phyloP scores from a whole-genome alignment of 2,329 filamentous ascomycete genomes.

The Malbranchea zuffiana region DNA sequence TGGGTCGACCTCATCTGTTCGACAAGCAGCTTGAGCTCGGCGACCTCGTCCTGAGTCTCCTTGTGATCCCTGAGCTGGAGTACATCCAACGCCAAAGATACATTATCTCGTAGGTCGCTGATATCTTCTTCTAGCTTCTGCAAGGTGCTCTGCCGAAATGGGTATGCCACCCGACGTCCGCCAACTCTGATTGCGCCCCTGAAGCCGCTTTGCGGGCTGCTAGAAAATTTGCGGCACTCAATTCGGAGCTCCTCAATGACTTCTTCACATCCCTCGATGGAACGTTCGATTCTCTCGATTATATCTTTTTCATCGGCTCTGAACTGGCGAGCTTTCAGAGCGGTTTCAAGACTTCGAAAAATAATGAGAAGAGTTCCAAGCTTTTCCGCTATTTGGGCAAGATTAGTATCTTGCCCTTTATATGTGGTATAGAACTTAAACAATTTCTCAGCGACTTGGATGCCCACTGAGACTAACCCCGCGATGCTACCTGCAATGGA shows the following conservation, averaged over 20 bases:
- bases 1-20: slow-evolving; percentile 2
- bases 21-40: slow-evolving; percentile 1
- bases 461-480: slow-evolving; percentile 27
- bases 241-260: slow-evolving; percentile 22
- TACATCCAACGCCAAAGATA: slow-evolving; percentile 25
- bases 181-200: slow-evolving; percentile 12
- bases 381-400: neutral
- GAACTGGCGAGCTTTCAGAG: neutral
- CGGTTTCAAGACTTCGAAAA: slow-evolving; percentile 1
- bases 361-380: slow-evolving; percentile 1
- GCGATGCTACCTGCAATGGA: slow-evolving; percentile 20
- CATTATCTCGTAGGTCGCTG: slow-evolving; percentile 22
- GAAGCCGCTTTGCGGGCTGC: slow-evolving; percentile 4
- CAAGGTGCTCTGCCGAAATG: slow-evolving; percentile 29
- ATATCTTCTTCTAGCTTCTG: slow-evolving; percentile 31
- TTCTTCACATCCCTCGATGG: slow-evolving; percentile 21
- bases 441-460: slow-evolving; percentile 23
- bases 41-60: slow-evolving; percentile 6
- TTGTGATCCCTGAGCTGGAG: slow-evolving; percentile 20
- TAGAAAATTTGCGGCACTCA: slow-evolving; percentile 21
- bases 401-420: neutral
- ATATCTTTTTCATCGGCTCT: slow-evolving; percentile 4
- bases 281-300: slow-evolving; percentile 18
- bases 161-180: slow-evolving; percentile 17
- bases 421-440: slow-evolving; percentile 23